phyloP scores from a whole-genome alignment of 441 rosid genomes.

The Adansonia grandidieri region DNA sequence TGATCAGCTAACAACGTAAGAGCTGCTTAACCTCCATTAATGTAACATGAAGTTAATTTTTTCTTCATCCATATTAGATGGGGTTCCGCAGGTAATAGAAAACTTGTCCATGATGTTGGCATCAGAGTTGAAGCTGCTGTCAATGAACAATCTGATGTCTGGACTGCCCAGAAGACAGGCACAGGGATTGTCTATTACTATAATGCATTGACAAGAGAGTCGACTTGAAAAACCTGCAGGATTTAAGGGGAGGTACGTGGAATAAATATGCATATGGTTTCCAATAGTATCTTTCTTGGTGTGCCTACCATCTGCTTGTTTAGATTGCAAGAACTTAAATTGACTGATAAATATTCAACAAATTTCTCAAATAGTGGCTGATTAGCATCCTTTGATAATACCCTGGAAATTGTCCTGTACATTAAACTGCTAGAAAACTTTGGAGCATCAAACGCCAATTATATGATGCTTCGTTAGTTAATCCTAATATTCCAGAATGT shows the following conservation, averaged over 20 bases:
- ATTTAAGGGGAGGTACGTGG: conserved; percentile 70
- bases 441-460: neutral
- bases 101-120: conserved; percentile 44
- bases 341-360: neutral
- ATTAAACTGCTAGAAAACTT: neutral
- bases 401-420: neutral
- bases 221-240: conserved; percentile 90
- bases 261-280: conserved; percentile 22
- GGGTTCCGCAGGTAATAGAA: conserved; percentile 61
- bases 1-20: conserved; percentile 58
- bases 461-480: conserved; percentile 1
- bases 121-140: conserved; percentile 41
- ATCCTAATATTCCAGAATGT: conserved; percentile 1
- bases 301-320: neutral
- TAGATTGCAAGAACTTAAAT: neutral
- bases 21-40: conserved; percentile 56
- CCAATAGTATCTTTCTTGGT: neutral
- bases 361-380: conserved; percentile 15
- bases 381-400: conserved; percentile 9
- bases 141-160: conserved; percentile 60
- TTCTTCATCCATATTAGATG: conserved; percentile 40
- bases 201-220: conserved; percentile 83
- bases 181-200: conserved; percentile 82
- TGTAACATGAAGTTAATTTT: conserved; percentile 39
- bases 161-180: conserved; percentile 97